Conservation (phyloP, 306 rosid species). For the Betula pendula region DNA sequence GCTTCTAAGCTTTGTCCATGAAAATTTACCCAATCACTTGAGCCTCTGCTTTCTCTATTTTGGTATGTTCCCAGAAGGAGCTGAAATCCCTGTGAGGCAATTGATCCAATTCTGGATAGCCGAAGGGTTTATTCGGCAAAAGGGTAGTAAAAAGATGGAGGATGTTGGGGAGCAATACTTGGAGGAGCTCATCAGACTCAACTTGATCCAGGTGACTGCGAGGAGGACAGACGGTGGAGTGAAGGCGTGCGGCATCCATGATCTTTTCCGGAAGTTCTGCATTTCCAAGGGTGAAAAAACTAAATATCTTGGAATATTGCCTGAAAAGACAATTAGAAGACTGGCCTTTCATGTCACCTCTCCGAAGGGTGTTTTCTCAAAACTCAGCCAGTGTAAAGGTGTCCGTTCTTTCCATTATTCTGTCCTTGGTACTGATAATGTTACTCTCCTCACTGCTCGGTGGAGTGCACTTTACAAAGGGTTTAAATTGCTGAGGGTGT, state of each 20-base stretch:
- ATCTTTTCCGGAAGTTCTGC: neutral
- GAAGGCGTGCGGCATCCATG: neutral
- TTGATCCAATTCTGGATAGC: neutral
- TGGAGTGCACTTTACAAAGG: neutral
- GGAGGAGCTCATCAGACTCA: neutral
- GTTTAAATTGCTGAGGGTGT: neutral
- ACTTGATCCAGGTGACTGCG: neutral
- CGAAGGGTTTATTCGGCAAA: neutral
- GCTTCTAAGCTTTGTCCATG: neutral
- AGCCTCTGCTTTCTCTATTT: constrained; percentile 1
- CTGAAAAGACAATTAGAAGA: neutral
- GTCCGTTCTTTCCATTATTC: constrained; percentile 2
- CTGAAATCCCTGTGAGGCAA: neutral
- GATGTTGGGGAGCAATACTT: neutral
- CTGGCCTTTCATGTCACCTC: neutral
- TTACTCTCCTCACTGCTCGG: neutral
- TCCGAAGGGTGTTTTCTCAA: neutral
- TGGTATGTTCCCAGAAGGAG: constrained; percentile 8
- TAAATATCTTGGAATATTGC: neutral
- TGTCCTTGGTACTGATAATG: neutral
- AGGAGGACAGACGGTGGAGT: neutral
- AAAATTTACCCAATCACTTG: neutral
- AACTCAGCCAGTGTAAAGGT: neutral
- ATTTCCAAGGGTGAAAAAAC: neutral
- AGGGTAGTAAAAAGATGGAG: neutral